A percentile compares a stretch with the other conserved stretches of the same genome.
These are phyloP conservation scores for Yarrowia deformans DNA, from an alignment of 805 yeast species.

Conservation along the genomic window DNA sequence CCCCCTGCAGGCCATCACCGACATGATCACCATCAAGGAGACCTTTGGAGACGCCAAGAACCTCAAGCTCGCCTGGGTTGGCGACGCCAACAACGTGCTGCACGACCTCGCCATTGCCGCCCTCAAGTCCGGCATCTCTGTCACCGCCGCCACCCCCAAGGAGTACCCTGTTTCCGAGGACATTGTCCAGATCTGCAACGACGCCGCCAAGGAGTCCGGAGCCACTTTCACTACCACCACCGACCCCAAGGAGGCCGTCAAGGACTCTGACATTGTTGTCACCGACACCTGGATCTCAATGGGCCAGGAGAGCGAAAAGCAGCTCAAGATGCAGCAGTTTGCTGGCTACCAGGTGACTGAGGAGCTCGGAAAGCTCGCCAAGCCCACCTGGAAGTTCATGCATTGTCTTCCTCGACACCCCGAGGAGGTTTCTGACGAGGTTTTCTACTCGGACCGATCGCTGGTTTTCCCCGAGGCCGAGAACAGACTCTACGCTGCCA, in stretches of 20 bases:
- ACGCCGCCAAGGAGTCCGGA: constrained; percentile 60
- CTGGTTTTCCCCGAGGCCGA: constrained; percentile 96
- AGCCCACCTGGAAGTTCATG: constrained; percentile 84
- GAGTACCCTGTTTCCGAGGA: constrained; percentile 67
- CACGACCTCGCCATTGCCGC: constrained; percentile 92
- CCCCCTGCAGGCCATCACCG: constrained; percentile 95
- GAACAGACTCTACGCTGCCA: constrained; percentile 94
- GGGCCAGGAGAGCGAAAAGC: constrained; percentile 92
- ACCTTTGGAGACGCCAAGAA: constrained; percentile 60
- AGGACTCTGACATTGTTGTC: constrained; percentile 79
- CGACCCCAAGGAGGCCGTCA: constrained; percentile 77
- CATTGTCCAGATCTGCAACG: constrained; percentile 62
- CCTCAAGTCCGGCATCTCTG: constrained; percentile 80
- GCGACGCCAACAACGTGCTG: constrained; percentile 95
- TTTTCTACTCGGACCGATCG: constrained; percentile 83
- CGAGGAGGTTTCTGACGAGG: constrained; percentile 93
- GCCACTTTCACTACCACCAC: constrained; percentile 65
- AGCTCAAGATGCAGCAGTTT: constrained; percentile 76
- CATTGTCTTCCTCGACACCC: constrained; percentile 96
- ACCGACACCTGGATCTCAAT: constrained; percentile 98
- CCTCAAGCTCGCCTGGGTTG: constrained; percentile 91
- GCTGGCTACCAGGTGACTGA: constrained; percentile 83
- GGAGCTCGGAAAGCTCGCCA: constrained; percentile 64
- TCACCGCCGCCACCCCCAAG: constrained; percentile 83
- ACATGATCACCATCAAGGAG: constrained; percentile 84